Conservation (phyloP, 192 early-diverging fungal species). For the Linnemannia elongata region DNA sequence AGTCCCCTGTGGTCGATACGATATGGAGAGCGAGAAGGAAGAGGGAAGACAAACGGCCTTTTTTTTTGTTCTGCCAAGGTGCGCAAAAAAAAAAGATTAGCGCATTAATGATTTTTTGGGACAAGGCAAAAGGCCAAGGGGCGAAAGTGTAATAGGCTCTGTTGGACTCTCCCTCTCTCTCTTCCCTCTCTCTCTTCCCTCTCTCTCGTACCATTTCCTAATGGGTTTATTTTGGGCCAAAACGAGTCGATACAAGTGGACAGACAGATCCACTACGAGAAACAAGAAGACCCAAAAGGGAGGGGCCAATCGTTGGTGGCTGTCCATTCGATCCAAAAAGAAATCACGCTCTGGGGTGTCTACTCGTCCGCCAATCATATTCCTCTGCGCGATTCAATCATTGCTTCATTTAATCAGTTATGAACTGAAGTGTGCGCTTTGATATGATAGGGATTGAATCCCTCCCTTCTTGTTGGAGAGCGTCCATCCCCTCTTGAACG, state of each 20-base stretch:
- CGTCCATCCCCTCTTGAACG: background rate
- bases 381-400: background rate
- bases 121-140: background rate
- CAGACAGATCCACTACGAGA: background rate
- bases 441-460: background rate
- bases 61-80: background rate
- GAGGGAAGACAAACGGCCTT: background rate
- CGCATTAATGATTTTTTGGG: background rate
- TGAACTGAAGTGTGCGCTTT: background rate
- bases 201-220: background rate
- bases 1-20: background rate
- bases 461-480: background rate
- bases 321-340: background rate
- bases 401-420: too few relatives aligned
- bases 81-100: background rate
- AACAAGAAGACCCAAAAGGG: background rate
- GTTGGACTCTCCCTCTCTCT: background rate
- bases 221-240: background rate
- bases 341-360: background rate
- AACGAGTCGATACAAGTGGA: background rate
- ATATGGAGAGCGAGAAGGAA: background rate
- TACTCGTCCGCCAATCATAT: background rate
- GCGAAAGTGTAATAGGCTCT: background rate
- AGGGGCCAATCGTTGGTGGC: background rate
- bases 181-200: background rate